Conservation (phyloP, 129 eudicot genomes). For the Saussurea involucrata region DNA sequence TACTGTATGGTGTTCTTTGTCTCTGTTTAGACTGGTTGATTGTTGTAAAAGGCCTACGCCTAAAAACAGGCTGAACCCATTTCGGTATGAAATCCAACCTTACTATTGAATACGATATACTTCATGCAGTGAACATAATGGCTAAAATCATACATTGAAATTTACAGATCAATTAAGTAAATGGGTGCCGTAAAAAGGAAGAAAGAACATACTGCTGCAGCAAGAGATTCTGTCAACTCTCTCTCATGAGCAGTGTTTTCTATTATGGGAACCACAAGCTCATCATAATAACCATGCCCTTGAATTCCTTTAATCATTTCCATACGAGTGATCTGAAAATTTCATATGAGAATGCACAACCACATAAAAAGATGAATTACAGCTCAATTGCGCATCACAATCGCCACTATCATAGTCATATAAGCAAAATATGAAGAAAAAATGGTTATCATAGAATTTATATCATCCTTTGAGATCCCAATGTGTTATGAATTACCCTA, state of each 20-base stretch:
- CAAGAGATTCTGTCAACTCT: slow-evolving; percentile 91
- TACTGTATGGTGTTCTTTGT: too few species aligned
- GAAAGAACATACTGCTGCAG: slow-evolving; percentile 71
- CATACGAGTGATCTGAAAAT: slow-evolving; percentile 86
- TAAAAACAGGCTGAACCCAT: background rate
- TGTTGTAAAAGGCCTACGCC: background rate
- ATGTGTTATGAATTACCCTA: slow-evolving; percentile 37
- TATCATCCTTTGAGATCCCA: background rate
- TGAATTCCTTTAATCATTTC: slow-evolving; percentile 99
- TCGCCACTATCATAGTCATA: slow-evolving; percentile 1
- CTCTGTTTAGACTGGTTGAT: too few species aligned
- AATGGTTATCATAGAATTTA: background rate
- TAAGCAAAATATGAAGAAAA: background rate
- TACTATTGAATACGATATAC: background rate
- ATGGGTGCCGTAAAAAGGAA: background rate
- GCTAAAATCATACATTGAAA: background rate
- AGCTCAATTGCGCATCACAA: background rate
- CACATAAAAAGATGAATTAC: background rate
- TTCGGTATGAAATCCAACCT: too few species aligned
- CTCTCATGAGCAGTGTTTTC: slow-evolving; percentile 96
- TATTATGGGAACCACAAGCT: slow-evolving; percentile 91
- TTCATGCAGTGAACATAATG: background rate
- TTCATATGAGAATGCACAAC: background rate
- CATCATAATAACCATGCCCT: slow-evolving; percentile 98
- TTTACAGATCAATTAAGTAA: background rate